Base-by-base conservation (phyloP, 352 stramenopile species). In the Pythium diclinum region DNA sequence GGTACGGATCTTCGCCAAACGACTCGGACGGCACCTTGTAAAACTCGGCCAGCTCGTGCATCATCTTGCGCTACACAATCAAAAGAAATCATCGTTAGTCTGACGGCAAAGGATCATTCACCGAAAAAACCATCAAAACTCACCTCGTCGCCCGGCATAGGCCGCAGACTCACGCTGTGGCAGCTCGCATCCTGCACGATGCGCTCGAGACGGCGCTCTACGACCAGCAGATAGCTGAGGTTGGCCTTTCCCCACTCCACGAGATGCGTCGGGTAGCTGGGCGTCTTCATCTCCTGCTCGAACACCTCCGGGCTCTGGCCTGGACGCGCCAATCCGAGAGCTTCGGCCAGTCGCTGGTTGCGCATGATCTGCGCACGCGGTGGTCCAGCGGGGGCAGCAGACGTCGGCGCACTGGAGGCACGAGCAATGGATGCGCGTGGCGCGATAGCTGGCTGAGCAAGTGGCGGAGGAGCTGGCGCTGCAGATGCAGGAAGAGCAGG, bases 221-320 rank as follows among this genome's bases (percentile, higher is more conserved):
- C 81, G 25, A 89, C 78, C 6, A 78, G 67, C 11, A 94, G 61
- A 42, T 91, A 92, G 23, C 83, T 81, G 10, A 72, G 66, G 56
- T 94, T 94, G 0, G 71, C 69, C 49, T 91, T 91, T 13, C 73
- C 85, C 85, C 85, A 94, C 1, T 86, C 72, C 19, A 92, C 72
- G 25, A 94, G 57, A 9, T 88, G 68, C 38, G 81, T 61, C 2
- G 80, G 63, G 59, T 90, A 94, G 51, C 63, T 81, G 1, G 83
- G 83, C 7, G 76, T 85, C 63, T 88, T 83, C 77, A 94, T 81
- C 58, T 94, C 85, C 32, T 89, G 74, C 60, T 91, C 83, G 64
- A 94, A 89, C 17, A 77, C 77, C 0, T 79, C 77, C 8, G 74
- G 63, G 36, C 69, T 65, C 10, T 77, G 73, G 21, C 75, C 78